Conservation (phyloP, 805 yeast species). For the Pichia insulana region DNA sequence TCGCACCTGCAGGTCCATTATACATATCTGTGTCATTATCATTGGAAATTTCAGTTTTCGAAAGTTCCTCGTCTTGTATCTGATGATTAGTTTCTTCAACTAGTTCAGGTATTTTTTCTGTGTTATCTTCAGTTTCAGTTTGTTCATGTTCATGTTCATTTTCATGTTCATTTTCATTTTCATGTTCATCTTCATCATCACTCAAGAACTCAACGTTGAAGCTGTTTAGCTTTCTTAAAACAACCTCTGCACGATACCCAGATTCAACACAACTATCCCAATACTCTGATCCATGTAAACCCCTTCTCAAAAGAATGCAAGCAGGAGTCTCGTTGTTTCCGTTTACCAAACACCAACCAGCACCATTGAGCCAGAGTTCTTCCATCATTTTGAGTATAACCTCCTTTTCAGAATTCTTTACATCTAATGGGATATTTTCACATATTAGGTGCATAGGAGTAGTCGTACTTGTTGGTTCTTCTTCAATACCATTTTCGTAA, state of each 20-base stretch:
- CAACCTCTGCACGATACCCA: slow-evolving; percentile 82
- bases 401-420: slow-evolving; percentile 32
- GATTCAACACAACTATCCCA: slow-evolving; percentile 60
- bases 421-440: slow-evolving; percentile 38
- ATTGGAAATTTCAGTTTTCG: slow-evolving; percentile 7
- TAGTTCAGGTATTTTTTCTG: slow-evolving; percentile 14
- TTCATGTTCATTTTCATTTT: slow-evolving; percentile 13
- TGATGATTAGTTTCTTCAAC: slow-evolving; percentile 8
- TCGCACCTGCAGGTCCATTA: slow-evolving; percentile 56
- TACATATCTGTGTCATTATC: slow-evolving; percentile 17
- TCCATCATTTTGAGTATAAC: slow-evolving; percentile 50
- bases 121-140: slow-evolving; percentile 15
- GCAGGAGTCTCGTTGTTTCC: slow-evolving; percentile 74
- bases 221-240: slow-evolving; percentile 64
- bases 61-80: slow-evolving; percentile 4
- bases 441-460: slow-evolving; percentile 73
- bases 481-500: slow-evolving; percentile 35
- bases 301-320: slow-evolving; percentile 56
- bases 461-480: slow-evolving; percentile 42
- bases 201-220: slow-evolving; percentile 53
- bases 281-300: slow-evolving; percentile 30
- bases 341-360: slow-evolving; percentile 84
- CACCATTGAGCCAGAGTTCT: slow-evolving; percentile 71
- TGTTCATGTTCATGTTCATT: slow-evolving; percentile 12
- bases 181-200: slow-evolving; percentile 20